Percentiles rank a stretch among this genome's conserved stretches.
phyloP scores from a whole-genome alignment of 768 basidiomycete species.

The Mycena chlorophos region DNA sequence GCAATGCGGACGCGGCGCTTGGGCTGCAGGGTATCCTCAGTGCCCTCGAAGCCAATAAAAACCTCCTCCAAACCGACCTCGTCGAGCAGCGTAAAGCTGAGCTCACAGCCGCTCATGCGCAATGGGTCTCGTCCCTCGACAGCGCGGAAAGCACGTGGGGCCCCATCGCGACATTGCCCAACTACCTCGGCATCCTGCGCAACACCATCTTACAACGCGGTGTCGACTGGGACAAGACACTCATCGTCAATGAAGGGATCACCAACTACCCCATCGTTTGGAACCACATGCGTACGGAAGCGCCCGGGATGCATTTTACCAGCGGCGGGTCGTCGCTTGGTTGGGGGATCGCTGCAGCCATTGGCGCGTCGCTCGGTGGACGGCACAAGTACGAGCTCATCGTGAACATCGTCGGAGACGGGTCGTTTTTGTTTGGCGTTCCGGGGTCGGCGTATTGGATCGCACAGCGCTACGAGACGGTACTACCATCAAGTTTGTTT shows the following conservation, averaged over 20 bases:
- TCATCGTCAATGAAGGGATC: constrained; percentile 66
- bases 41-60: constrained; percentile 31
- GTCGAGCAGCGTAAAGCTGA: constrained; percentile 19
- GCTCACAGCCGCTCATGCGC: constrained; percentile 26
- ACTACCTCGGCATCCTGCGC: constrained; percentile 52
- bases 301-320: constrained; percentile 49
- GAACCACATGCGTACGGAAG: constrained; percentile 56
- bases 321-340: constrained; percentile 70
- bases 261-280: constrained; percentile 56
- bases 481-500: constrained; percentile 24
- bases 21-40: constrained; percentile 53
- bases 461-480: constrained; percentile 65
- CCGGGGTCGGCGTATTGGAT: constrained; percentile 74
- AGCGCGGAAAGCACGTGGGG: constrained; percentile 32
- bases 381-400: constrained; percentile 50
- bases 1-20: constrained; percentile 53
- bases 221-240: constrained; percentile 32
- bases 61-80: constrained; percentile 14
- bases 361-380: constrained; percentile 53
- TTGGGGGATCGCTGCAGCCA: constrained; percentile 64
- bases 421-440: constrained; percentile 65
- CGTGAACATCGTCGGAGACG: constrained; percentile 66
- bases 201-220: constrained; percentile 38
- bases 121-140: constrained; percentile 29
- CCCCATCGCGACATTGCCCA: constrained; percentile 41